Percentiles rank a stretch among this genome's conserved stretches.
Conservation (phyloP, 1,284 basidiomycete species). For the Apiotrichum sp. region DNA sequence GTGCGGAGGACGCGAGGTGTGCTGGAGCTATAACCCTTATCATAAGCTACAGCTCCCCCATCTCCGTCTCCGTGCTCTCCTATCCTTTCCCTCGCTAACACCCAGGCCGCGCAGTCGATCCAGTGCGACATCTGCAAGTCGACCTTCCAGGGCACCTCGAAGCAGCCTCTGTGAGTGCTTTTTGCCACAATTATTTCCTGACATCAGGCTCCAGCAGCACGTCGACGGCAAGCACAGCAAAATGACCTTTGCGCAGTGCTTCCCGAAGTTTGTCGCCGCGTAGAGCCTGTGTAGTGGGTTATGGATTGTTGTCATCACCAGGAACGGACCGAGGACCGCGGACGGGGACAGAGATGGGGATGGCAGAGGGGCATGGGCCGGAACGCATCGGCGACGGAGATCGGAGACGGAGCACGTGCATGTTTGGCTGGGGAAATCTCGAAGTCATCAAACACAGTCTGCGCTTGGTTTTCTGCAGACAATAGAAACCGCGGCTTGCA, state of each 20-base stretch:
- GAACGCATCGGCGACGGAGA: no score
- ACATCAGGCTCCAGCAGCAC: conserved; percentile 34
- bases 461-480: no score
- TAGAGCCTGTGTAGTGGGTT: conserved; percentile 2
- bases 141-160: conserved; percentile 50
- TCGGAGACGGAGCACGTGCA: no score
- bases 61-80: no score
- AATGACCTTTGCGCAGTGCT: conserved; percentile 28
- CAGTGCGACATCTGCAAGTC: conserved; percentile 50
- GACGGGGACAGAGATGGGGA: no score
- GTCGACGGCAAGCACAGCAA: conserved; percentile 36
- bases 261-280: conserved; percentile 30
- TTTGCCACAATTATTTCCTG: background rate
- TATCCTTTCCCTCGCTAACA: background rate
- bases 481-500: no score
- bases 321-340: no score
- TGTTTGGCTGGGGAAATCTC: no score
- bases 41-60: no score
- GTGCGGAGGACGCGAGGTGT: background rate
- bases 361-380: no score
- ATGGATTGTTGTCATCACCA: background rate
- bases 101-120: conserved; percentile 47
- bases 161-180: conserved; percentile 43
- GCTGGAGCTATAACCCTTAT: background rate
- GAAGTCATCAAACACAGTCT: no score